Conservation (phyloP, 1,139 yeast species). For the Yamadazyma aaseri region DNA sequence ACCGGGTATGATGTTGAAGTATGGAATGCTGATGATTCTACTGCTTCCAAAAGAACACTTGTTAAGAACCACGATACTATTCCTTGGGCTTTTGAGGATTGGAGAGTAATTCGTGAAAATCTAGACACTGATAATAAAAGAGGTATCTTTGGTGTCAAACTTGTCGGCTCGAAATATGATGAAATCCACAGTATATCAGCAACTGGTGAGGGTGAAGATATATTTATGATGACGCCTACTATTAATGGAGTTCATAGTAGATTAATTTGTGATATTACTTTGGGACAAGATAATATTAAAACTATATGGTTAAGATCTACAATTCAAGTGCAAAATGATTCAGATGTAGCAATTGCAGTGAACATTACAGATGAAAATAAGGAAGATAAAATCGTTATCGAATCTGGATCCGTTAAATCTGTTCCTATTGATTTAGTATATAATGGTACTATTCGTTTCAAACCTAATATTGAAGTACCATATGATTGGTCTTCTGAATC, state of each 20-base stretch:
- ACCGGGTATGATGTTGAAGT: slow-evolving; percentile 79
- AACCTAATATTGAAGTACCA: slow-evolving; percentile 51
- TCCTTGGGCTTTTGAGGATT: slow-evolving; percentile 95
- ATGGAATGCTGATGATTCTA: slow-evolving; percentile 58
- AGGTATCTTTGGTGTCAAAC: slow-evolving; percentile 59
- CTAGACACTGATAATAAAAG: slow-evolving; percentile 63
- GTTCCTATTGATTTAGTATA: slow-evolving; percentile 75
- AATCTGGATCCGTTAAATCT: slow-evolving; percentile 57
- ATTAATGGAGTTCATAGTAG: slow-evolving; percentile 66
- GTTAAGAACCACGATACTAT: slow-evolving; percentile 52
- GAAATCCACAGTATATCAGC: slow-evolving; percentile 60
- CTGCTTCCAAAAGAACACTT: slow-evolving; percentile 11
- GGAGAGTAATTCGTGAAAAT: slow-evolving; percentile 83
- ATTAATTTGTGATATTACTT: slow-evolving; percentile 64
- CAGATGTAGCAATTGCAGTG: slow-evolving; percentile 58
- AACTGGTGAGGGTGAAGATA: slow-evolving; percentile 80
- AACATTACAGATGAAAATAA: slow-evolving; percentile 26
- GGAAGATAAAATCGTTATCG: slow-evolving; percentile 30
- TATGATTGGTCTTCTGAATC: slow-evolving; percentile 68
- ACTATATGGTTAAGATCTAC: slow-evolving; percentile 75
- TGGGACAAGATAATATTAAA: slow-evolving; percentile 78
- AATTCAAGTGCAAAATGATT: slow-evolving; percentile 63
- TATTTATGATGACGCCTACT: slow-evolving; percentile 67
- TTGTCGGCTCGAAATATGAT: slow-evolving; percentile 55
- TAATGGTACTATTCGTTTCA: slow-evolving; percentile 53